Evolutionary conservation across 2,329 filamentous ascomycete genomes (phyloP), one percentile per base, ranked within the genome.

Genomic region (Knoxdaviesia proteae): DNA sequence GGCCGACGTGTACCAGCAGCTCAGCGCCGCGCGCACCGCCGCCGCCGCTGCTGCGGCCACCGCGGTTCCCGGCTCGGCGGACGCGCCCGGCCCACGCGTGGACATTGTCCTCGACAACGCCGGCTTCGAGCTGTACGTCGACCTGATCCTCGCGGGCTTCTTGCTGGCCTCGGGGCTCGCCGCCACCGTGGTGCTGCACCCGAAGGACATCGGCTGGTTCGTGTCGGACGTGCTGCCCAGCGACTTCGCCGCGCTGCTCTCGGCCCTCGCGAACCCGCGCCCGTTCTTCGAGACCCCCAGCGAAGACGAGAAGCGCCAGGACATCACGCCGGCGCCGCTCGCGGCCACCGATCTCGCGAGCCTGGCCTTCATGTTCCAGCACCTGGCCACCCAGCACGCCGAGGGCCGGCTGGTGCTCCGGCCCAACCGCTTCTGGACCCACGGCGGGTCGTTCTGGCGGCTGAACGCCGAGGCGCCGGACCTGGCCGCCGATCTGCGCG

Each of bases 71-170:
- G 70, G 71, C 32, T 74, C 74, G 54, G 64, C 68, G 47, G 77
- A 86, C 49, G 72, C 86, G 35, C 20, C 20, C 20, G 20, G 20
- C 20, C 20, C 20, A 20, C 71, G 84, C 10, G 80, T 98, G 2
- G 90, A 98, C 53, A 88, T 98, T 49, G 81, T 98, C 2, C 78
- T 98, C 5, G 90, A 98, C 58, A 98, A 98, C 52, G 84, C 90
- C 20, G 90, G 90, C 5, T 98, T 98, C 55, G 90, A 98, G 65
- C 71, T 98, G 8, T 98, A 86, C 55, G 90, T 96, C 49, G 90
- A 98, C 55, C 69, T 98, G 7, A 77, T 96, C 45, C 70, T 98
- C 2, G 87, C 84, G 0, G 88, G 87, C 1, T 98, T 93, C 56
- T 68, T 98, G 9, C 68, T 98, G 6, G 77, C 84, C 0, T 69